A percentile compares a stretch with the other conserved stretches of the same genome.
Conservation (phyloP, 1,284 basidiomycete genomes). For the Heterobasidion irregulare region DNA sequence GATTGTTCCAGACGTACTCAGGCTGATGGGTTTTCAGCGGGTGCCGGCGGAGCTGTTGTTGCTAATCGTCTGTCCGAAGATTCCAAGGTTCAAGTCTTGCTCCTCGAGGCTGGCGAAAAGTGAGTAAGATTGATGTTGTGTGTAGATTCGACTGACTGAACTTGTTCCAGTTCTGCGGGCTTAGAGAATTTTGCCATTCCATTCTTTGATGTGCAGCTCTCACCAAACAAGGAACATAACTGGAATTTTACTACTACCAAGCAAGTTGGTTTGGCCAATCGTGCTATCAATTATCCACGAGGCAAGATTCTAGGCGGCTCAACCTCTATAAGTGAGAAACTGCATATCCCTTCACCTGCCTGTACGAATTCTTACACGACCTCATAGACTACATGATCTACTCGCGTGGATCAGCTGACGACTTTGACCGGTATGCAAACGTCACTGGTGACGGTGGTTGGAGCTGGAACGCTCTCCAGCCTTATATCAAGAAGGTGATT, state of each 20-base stretch:
- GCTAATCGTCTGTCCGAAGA: conserved; percentile 2
- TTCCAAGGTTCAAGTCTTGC: neutral
- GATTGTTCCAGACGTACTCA: neutral
- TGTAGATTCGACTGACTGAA: neutral
- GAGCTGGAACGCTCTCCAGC: conserved; percentile 19
- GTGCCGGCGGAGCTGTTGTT: neutral
- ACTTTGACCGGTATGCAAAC: conserved; percentile 19
- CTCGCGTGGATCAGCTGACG: conserved; percentile 20
- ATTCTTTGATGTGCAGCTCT: neutral
- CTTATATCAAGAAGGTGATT: conserved; percentile 20
- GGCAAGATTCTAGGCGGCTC: conserved; percentile 29
- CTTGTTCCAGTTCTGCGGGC: neutral
- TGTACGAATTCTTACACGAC: neutral
- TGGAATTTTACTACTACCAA: conserved; percentile 25
- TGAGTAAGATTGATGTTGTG: neutral
- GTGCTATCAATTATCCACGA: conserved; percentile 18
- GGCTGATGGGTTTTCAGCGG: neutral
- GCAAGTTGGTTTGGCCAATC: conserved; percentile 21
- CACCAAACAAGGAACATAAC: conserved; percentile 7
- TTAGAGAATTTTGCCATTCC: neutral
- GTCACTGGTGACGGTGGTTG: conserved; percentile 20
- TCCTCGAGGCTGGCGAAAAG: conserved; percentile 4
- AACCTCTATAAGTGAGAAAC: conserved; percentile 27
- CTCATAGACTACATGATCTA: conserved; percentile 18
- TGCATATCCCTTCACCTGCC: no score